Percentiles rank a stretch among this genome's conserved stretches.
Evolutionary conservation across 345 rosid species (phyloP).

Genomic region (Melaleuca alternifolia): DNA sequence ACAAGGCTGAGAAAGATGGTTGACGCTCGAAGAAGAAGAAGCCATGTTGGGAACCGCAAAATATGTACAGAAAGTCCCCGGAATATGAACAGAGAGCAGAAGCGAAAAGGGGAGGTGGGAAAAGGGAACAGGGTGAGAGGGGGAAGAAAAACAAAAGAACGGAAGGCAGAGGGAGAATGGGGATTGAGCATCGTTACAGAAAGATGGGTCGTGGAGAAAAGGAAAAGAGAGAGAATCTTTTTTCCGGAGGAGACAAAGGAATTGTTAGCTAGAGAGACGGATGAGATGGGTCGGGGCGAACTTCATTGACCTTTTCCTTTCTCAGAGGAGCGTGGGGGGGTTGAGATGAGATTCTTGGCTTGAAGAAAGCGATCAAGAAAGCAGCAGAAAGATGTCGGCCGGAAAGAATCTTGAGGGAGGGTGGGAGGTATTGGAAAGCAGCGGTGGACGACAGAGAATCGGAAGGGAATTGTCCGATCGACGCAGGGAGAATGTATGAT

Average conservation of each 20-base stretch:
- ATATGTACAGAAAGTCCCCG: not conserved
- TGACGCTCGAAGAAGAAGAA: conserved; percentile 33
- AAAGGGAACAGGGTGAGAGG: not conserved
- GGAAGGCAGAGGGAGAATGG: not conserved
- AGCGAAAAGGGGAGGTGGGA: conserved; percentile 3
- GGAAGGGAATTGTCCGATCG: conserved; percentile 42
- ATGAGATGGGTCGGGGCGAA: not conserved
- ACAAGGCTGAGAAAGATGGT: conserved; percentile 68
- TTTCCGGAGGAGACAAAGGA: not conserved
- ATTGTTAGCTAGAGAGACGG: not conserved
- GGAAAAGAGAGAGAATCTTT: conserved; percentile 1
- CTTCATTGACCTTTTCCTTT: not conserved
- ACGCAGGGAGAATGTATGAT: not conserved
- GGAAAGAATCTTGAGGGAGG: conserved; percentile 32
- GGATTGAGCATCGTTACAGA: conserved; percentile 3
- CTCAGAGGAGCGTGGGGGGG: not conserved
- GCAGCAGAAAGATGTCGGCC: not conserved
- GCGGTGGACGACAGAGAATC: conserved; percentile 18
- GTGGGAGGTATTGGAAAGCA: not conserved
- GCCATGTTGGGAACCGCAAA: conserved; percentile 30
- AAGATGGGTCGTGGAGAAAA: not conserved
- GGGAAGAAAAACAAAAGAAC: not conserved
- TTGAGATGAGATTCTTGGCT: conserved; percentile 8
- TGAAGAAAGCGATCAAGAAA: conserved; percentile 5
- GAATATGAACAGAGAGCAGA: not conserved